Base-by-base conservation (phyloP, 1,284 basidiomycete species). In the Lentinula novae-zelandiae region DNA sequence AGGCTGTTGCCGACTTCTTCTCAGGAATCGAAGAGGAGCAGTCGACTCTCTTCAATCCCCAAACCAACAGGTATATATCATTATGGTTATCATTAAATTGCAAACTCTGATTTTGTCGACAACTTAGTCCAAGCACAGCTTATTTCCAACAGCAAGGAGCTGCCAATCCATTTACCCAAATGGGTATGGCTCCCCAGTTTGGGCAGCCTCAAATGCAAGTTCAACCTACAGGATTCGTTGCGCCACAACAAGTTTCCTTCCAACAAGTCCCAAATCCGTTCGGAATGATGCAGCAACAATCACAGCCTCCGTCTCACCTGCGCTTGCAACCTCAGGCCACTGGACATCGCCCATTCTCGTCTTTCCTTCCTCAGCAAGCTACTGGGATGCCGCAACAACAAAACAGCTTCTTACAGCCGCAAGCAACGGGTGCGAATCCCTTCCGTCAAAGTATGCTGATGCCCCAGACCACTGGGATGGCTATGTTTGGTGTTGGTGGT, bases 1-100 rank as follows among this genome's bases (percentile, higher is more conserved):
- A 81, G 61, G 78, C 80, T 20, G 80, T 92, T 60, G 76, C 89
- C 40, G 97, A 99, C 75, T 97, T 99, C 78, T 98, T 99, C 76
- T 79, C 84, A 54, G 86, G 92, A 15, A 97, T 99, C 67, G 95
- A 98, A 72, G 83, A 86, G 58, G 87, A 92, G 61, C 89, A 92
- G 69, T 78, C 85, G 5, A 82, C 82, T n/a, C 87, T 88, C 78
- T 91, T 90, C 71, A 86, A 87, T 65, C 81, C 85, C 1, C 78
- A 82, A 65, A 79, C 80, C 3, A 79, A 80, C 66, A 86, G 81
- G 87, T 84, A 66, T 13, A 48, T 65, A 48, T 44, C 9, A 57
- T 20, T 50, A 12, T 58, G 51, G 9, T 15, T 3, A 34, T 34
- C 9, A 50, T 60, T 39, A 38, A 57, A 48, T 27, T 27, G 27